Percentiles rank a stretch among this genome's conserved stretches.
phyloP scores from a whole-genome alignment of 148 eudicot genomes.

The Rhododendron vialii region DNA sequence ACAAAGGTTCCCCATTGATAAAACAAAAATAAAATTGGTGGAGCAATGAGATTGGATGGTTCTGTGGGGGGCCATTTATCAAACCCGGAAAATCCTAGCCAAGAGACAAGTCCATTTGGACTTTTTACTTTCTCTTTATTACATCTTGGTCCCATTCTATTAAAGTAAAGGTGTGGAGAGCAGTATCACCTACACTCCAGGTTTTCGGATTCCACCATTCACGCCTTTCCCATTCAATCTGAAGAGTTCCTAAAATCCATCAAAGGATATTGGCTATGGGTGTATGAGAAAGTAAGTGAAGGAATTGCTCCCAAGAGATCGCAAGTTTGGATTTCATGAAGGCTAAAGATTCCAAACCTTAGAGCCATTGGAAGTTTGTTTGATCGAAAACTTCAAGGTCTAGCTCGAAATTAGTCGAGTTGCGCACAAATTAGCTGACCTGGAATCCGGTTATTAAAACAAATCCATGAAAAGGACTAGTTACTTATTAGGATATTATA shows the following conservation, averaged over 20 bases:
- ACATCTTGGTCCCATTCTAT: neutral
- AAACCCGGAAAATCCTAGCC: neutral
- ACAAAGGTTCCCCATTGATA: neutral
- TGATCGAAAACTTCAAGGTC: neutral
- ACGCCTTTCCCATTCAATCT: neutral
- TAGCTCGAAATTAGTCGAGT: neutral
- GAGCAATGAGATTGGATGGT: neutral
- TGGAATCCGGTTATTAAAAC: too few relatives aligned
- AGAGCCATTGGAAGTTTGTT: neutral
- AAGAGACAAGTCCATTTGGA: neutral
- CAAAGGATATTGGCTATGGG: neutral
- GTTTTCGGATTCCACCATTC: neutral
- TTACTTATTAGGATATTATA: neutral
- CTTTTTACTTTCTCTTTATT: conserved; percentile 12
- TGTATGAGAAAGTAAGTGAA: neutral
- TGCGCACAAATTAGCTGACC: too few relatives aligned
- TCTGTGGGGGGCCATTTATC: neutral
- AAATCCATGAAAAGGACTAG: neutral
- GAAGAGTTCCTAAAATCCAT: neutral
- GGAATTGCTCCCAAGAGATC: neutral
- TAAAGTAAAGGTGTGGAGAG: conserved; percentile 14
- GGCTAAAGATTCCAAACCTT: neutral
- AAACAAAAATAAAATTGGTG: neutral
- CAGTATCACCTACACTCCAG: neutral
- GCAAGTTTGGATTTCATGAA: too few relatives aligned